Conservation (phyloP, 1,284 basidiomycete species). For the Sanghuangporus baumii region DNA sequence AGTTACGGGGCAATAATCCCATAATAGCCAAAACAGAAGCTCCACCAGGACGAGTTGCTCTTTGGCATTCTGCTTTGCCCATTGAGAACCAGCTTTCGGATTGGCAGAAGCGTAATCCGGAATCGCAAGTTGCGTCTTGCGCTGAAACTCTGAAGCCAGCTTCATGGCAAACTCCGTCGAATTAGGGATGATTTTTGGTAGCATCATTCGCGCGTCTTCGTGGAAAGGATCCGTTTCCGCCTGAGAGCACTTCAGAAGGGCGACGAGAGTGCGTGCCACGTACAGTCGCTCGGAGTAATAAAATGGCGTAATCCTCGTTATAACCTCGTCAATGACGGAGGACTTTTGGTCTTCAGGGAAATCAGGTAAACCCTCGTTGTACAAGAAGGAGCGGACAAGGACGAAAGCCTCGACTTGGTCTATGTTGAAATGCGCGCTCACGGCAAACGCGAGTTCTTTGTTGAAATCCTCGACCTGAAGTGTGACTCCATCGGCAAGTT, state of each 20-base stretch:
- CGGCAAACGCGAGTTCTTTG: conserved; percentile 61
- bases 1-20: conserved; percentile 65
- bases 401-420: conserved; percentile 72
- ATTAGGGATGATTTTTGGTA: conserved; percentile 60
- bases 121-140: conserved; percentile 47
- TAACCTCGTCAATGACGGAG: conserved; percentile 51
- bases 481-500: conserved; percentile 55
- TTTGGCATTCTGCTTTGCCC: conserved; percentile 75
- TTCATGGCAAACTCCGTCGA: conserved; percentile 48
- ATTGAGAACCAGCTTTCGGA: conserved; percentile 57
- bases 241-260: conserved; percentile 59
- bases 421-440: conserved; percentile 67
- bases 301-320: conserved; percentile 72
- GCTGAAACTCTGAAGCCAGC: conserved; percentile 53
- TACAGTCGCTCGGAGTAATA: conserved; percentile 76
- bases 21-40: conserved; percentile 81
- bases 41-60: conserved; percentile 81
- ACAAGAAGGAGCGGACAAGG: conserved; percentile 71
- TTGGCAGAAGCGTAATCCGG: conserved; percentile 48
- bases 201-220: conserved; percentile 44
- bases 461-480: conserved; percentile 59
- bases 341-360: conserved; percentile 42
- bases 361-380: conserved; percentile 53
- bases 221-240: conserved; percentile 48
- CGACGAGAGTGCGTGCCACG: conserved; percentile 55